Evolutionary conservation across 73 alveolate species (phyloP), one percentile per base, ranked within the genome.

Genomic region (Symbiodinium pilosum): DNA sequence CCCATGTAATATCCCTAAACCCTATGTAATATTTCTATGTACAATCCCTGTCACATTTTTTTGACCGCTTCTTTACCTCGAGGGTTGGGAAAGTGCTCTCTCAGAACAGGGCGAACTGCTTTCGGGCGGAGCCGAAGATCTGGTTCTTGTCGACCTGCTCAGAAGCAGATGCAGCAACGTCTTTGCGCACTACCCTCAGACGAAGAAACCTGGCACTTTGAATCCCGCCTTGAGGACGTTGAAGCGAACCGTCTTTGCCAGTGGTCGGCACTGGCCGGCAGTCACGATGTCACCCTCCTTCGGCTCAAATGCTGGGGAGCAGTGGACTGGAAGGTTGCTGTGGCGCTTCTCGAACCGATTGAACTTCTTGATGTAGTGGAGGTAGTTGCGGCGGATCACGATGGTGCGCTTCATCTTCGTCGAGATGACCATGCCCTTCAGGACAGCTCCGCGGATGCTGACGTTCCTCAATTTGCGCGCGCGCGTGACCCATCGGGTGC

Each of bases 211-310:
- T n/a, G n/a, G n/a, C n/a, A n/a, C 85, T 40, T 30, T 71, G 36
- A 40, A 32, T 0, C 42, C 43, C 43, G 71, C 99, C 99, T 99
- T 99, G 99, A 99, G 98, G 64, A 99, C 99, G 99, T 99, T 99
- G 99, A 99, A 99, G 99, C 99, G 99, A 83, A 99, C 99, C 36
- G 99, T 99, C 99, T 99, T 99, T 42, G 99, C 99, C 99, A 99
- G 99, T 36, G 99, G 99, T 98, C 99, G 99, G 99, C 99, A 99
- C 99, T 99, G 99, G 86, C 99, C 99, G 51, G 99, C 99, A 73
- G 99, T 99, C 99, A 99, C 99, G 95, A 99, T 99, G 99, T 99
- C 99, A 41, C 99, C 99, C 99, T 99, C 99, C 94, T 85, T 94
- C 32, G 95, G 88, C 26, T 84, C 95, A 26, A 95, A 95, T 89